Conservation (phyloP, 2,329 filamentous ascomycete species). For the Botryotinia convoluta region DNA sequence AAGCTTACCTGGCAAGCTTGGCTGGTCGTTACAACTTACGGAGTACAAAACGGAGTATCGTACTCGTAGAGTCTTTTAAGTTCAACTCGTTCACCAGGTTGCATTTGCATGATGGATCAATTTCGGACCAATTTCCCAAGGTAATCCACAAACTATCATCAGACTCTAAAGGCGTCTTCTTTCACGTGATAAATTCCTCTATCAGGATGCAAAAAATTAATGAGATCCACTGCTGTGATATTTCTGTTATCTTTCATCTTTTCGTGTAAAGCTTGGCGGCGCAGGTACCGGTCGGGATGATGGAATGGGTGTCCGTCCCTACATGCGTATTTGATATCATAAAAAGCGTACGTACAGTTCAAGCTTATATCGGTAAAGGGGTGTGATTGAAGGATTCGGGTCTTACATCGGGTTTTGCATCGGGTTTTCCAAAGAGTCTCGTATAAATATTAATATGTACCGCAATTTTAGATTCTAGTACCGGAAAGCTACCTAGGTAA, state of each 20-base stretch:
- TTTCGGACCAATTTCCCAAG: neutral
- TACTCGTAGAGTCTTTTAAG: neutral
- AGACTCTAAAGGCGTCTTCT: neutral
- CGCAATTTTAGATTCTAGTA: neutral
- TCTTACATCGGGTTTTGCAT: neutral
- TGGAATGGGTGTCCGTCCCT: neutral
- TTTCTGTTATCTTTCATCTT: neutral
- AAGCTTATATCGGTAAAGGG: neutral
- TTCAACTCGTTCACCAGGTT: neutral
- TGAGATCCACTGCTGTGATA: neutral
- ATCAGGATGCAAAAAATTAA: neutral
- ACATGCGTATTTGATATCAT: neutral
- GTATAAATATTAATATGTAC: neutral
- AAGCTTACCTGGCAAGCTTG: neutral
- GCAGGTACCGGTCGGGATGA: neutral
- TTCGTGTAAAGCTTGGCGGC: slow-evolving; percentile 4
- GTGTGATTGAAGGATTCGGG: neutral
- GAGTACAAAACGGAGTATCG: neutral
- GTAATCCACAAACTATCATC: neutral
- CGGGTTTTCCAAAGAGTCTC: neutral
- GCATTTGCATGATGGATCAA: neutral
- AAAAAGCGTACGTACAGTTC: neutral
- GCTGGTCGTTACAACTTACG: neutral
- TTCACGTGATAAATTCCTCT: neutral
- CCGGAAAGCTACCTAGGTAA: neutral